A percentile compares a stretch with the other conserved stretches of the same genome.
Evolutionary conservation across 331 rosid genomes (phyloP).

Genomic region (Quercus lobata): DNA sequence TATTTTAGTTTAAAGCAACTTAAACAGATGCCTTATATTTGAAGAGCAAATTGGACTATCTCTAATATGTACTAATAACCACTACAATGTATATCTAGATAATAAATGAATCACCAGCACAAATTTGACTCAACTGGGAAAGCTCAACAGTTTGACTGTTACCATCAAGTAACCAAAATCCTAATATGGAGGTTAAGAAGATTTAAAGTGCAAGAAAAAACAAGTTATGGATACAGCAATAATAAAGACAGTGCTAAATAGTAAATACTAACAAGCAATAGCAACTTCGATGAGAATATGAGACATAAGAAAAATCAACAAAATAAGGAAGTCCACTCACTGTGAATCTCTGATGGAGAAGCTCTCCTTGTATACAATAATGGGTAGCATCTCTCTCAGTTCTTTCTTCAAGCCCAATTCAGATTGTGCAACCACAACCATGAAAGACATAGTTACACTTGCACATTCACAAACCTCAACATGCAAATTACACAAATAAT

Average conservation of each 20-base stretch:
- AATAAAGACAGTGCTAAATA: background rate
- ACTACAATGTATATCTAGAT: background rate
- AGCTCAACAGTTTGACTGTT: background rate
- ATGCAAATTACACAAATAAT: background rate
- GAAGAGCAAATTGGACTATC: background rate
- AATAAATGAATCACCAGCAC: background rate
- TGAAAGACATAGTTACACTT: background rate
- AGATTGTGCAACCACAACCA: constrained; percentile 21
- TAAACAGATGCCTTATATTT: background rate
- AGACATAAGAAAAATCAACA: background rate
- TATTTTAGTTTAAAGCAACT: background rate
- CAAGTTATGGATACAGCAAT: background rate
- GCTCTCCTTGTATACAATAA: constrained; percentile 69
- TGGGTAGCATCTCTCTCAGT: constrained; percentile 79
- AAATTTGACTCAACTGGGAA: background rate
- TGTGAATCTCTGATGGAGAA: constrained; percentile 72
- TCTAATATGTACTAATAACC: background rate
- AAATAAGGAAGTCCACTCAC: constrained; percentile 40
- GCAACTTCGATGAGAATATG: background rate
- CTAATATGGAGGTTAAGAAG: background rate
- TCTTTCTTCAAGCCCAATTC: constrained; percentile 72
- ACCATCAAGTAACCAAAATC: background rate
- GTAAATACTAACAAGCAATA: background rate
- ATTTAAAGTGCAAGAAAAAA: background rate
- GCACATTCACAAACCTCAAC: background rate